Conservation (phyloP, 257 asterid species). For the Forsythia viridissima region DNA sequence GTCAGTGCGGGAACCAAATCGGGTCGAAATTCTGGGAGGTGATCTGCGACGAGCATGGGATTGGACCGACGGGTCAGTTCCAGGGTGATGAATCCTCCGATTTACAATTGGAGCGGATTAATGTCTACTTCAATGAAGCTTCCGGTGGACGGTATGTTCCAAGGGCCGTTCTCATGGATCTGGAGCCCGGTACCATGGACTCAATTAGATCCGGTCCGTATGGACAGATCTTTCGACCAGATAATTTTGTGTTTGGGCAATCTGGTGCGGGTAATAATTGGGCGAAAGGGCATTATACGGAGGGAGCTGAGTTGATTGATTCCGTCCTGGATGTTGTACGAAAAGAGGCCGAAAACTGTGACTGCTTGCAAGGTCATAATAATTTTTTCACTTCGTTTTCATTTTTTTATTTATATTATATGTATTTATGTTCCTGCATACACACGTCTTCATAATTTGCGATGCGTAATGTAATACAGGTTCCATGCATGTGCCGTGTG, state of each 20-base stretch:
- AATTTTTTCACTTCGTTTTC: neutral
- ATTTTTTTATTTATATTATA: neutral
- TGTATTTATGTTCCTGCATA: neutral
- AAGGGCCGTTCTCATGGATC: slow-evolving; percentile 93
- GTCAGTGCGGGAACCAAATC: slow-evolving; percentile 92
- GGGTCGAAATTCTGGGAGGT: slow-evolving; percentile 96
- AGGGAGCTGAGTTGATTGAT: slow-evolving; percentile 90
- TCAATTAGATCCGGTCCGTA: slow-evolving; percentile 83
- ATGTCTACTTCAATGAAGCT: slow-evolving; percentile 84
- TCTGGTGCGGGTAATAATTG: slow-evolving; percentile 91
- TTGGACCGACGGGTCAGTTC: slow-evolving; percentile 67
- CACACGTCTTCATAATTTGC: neutral
- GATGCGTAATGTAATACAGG: too few relatives aligned
- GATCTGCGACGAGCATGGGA: slow-evolving; percentile 83
- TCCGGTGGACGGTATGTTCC: slow-evolving; percentile 89
- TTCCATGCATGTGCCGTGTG: neutral
- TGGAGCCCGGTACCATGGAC: slow-evolving; percentile 95
- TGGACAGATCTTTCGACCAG: slow-evolving; percentile 89
- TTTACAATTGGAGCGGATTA: slow-evolving; percentile 72
- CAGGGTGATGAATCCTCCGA: slow-evolving; percentile 54
- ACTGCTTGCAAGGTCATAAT: slow-evolving; percentile 86
- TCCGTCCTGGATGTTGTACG: slow-evolving; percentile 86
- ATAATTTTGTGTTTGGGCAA: slow-evolving; percentile 85
- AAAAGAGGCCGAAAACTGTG: slow-evolving; percentile 88
- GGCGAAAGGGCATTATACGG: slow-evolving; percentile 92